Percentiles rank a stretch among this genome's conserved stretches.
phyloP scores from a whole-genome alignment of 257 asterid species.

The Solanum dulcamara region DNA sequence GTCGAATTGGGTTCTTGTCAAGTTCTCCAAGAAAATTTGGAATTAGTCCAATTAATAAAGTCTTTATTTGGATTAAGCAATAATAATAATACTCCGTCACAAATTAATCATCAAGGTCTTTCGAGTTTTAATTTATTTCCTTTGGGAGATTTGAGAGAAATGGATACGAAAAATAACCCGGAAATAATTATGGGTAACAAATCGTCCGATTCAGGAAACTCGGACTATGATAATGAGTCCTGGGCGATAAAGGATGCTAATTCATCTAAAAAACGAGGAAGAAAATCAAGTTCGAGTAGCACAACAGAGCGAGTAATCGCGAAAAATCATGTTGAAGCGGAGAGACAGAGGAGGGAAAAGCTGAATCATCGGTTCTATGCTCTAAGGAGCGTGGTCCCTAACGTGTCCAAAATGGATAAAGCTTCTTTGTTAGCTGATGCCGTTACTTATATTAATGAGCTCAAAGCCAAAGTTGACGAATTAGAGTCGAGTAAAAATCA shows the following conservation, averaged over 20 bases:
- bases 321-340: conserved; percentile 28
- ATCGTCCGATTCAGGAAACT: neutral
- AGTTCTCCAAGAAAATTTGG: conserved; percentile 10
- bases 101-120: neutral
- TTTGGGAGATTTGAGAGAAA: neutral
- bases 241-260: neutral
- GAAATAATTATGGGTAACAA: neutral
- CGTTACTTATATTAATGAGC: conserved; percentile 23
- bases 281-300: neutral
- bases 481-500: neutral
- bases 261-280: neutral
- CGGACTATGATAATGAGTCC: neutral
- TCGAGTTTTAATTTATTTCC: neutral
- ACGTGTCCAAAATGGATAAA: conserved; percentile 36
- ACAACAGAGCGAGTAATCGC: neutral
- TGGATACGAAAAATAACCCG: neutral
- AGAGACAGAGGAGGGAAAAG: conserved; percentile 31
- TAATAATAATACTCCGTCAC: neutral
- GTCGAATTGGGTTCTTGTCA: conserved; percentile 28
- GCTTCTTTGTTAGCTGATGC: conserved; percentile 40
- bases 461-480: conserved; percentile 15
- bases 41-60: conserved; percentile 5
- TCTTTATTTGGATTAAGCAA: neutral
- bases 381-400: conserved; percentile 31
- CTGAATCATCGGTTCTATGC: conserved; percentile 37